Percentiles rank a stretch among this genome's conserved stretches.
Evolutionary conservation across 2,329 filamentous ascomycete species (phyloP).

Genomic region (Chaetomium sp.): DNA sequence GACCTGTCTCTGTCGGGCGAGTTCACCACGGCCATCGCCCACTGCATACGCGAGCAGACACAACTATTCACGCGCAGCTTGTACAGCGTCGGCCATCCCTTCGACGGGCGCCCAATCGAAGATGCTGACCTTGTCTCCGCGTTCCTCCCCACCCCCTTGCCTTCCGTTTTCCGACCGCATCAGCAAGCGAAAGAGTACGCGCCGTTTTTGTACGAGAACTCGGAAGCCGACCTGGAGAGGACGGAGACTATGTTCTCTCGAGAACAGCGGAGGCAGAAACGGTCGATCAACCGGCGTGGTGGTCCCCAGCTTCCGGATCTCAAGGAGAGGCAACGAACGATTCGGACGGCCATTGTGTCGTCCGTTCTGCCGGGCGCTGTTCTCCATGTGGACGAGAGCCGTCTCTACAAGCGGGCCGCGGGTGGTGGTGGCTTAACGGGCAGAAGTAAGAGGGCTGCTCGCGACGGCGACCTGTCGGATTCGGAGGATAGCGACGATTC

Average conservation of each 20-base stretch:
- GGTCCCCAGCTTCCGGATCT: constrained; percentile 92
- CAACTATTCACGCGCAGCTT: constrained; percentile 91
- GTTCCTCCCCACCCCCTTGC: constrained; percentile 78
- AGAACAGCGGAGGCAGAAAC: constrained; percentile 89
- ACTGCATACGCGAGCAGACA: constrained; percentile 92
- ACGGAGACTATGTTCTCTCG: constrained; percentile 90
- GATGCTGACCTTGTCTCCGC: constrained; percentile 81
- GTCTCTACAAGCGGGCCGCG: constrained; percentile 73
- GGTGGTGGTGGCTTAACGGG: constrained; percentile 52
- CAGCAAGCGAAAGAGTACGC: constrained; percentile 92
- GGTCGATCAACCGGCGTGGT: constrained; percentile 87
- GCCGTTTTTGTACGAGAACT: constrained; percentile 90
- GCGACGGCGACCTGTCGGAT: constrained; percentile 71
- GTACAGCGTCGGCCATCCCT: constrained; percentile 88
- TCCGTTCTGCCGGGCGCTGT: constrained; percentile 87
- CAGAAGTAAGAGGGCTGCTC: constrained; percentile 38
- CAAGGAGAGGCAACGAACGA: constrained; percentile 88
- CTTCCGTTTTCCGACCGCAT: constrained; percentile 78
- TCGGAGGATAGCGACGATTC: constrained; percentile 91
- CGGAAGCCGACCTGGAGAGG: constrained; percentile 79
- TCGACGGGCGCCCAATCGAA: constrained; percentile 88
- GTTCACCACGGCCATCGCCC: constrained; percentile 94
- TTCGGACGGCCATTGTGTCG: constrained; percentile 86
- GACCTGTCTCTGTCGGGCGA: constrained; percentile 90
- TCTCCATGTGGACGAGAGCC: constrained; percentile 70